Evolutionary conservation across 83 land plant species (phyloP).

Genomic region (Picea engelmannii): DNA sequence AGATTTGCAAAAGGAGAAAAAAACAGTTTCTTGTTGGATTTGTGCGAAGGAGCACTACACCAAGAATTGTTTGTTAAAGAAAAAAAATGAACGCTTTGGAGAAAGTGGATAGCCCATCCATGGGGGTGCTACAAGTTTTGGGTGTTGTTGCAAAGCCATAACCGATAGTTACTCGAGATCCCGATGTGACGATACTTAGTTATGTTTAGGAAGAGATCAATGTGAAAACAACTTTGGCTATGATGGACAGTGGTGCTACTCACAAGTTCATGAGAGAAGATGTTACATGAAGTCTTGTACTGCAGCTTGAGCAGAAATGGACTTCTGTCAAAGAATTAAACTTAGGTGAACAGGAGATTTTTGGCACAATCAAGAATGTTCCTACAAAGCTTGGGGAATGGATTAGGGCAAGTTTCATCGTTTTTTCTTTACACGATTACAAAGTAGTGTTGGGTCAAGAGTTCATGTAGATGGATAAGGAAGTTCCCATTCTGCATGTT

Average conservation of each 20-base stretch:
- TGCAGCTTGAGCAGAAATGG: rapidly evolving
- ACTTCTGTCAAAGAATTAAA: neutral
- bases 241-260: neutral
- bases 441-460: neutral
- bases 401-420: neutral
- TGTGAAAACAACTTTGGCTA: neutral
- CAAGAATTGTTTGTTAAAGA: neutral
- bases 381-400: neutral
- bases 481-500: no score
- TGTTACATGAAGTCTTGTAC: neutral
- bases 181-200: rapidly evolving
- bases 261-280: no score
- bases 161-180: no score
- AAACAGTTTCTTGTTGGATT: neutral
- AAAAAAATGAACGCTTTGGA: neutral
- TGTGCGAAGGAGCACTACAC: neutral
- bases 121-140: no score
- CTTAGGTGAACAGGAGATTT: neutral
- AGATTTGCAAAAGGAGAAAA: no score
- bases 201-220: neutral
- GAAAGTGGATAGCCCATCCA: neutral
- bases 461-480: neutral
- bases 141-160: no score
- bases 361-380: neutral
- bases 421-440: neutral